These are phyloP conservation scores for Ceratocystis colombiana DNA, from an alignment of 2,329 filamentous ascomycete species.

Conservation along the genomic window DNA sequence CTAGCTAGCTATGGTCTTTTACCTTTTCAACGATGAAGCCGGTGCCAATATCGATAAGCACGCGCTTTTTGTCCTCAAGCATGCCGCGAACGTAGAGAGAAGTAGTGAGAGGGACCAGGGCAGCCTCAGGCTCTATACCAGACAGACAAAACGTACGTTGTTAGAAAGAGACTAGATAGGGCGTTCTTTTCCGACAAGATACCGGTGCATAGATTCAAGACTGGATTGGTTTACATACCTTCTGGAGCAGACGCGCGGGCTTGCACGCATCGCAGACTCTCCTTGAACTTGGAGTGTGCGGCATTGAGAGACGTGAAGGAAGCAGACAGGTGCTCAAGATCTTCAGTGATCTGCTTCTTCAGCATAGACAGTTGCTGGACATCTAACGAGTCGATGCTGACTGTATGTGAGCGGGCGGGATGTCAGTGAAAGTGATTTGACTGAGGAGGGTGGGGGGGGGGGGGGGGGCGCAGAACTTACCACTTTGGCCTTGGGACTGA, in stretches of 20 bases:
- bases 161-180: neutral
- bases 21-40: constrained; percentile 94
- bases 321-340: constrained; percentile 83
- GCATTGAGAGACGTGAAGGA: constrained; percentile 85
- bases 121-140: constrained; percentile 39
- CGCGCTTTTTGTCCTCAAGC: constrained; percentile 61
- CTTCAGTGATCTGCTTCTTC: constrained; percentile 92
- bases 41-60: constrained; percentile 86
- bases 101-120: constrained; percentile 89
- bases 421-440: neutral
- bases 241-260: constrained; percentile 31
- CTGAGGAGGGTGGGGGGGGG: neutral
- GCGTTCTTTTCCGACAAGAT: neutral
- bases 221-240: neutral
- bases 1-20: neutral
- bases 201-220: neutral
- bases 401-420: constrained; percentile 27
- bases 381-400: constrained; percentile 64
- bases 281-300: constrained; percentile 83
- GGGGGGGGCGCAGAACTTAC: constrained; percentile 2
- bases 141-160: neutral
- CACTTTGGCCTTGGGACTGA: constrained; percentile 17
- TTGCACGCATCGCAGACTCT: constrained; percentile 72
- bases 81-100: constrained; percentile 87
- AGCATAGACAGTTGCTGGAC: constrained; percentile 78